These are phyloP conservation scores for Aspergillus sp. DNA, from an alignment of 2,329 filamentous ascomycete genomes.

Conservation along the genomic window DNA sequence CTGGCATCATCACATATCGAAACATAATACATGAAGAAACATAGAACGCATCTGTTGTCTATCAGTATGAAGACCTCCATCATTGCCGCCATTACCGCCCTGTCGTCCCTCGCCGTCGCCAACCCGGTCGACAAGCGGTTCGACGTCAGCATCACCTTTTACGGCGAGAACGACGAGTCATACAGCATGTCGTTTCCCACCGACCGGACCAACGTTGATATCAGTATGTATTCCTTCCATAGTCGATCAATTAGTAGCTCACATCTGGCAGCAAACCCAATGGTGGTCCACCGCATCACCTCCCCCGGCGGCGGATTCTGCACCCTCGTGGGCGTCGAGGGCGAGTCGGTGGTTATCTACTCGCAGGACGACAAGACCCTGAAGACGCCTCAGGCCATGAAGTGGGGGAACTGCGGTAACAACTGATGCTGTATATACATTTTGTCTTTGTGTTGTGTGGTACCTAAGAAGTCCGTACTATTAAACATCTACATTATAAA, in stretches of 20 bases:
- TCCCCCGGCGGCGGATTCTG: conserved; percentile 11
- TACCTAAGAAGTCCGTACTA: neutral
- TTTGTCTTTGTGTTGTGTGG: neutral
- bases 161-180: conserved; percentile 5
- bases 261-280: conserved; percentile 3
- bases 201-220: conserved; percentile 1
- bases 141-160: conserved; percentile 11
- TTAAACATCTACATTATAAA: neutral
- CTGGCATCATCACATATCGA: neutral
- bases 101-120: conserved; percentile 1
- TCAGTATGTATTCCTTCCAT: conserved; percentile 2
- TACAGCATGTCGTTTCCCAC: conserved; percentile 7
- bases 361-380: conserved; percentile 3
- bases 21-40: too few species aligned
- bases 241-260: neutral
- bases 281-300: conserved; percentile 5
- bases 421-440: neutral
- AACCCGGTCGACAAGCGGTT: conserved; percentile 5
- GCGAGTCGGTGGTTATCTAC: conserved; percentile 6
- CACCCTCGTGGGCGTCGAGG: conserved; percentile 6
- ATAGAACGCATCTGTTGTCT: neutral
- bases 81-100: conserved; percentile 1
- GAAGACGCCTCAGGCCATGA: conserved; percentile 5
- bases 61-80: conserved; percentile 8
- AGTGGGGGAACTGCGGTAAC: conserved; percentile 5